Conservation (phyloP, 371 early-diverging fungal genomes). For the Mucor lusitanicus region DNA sequence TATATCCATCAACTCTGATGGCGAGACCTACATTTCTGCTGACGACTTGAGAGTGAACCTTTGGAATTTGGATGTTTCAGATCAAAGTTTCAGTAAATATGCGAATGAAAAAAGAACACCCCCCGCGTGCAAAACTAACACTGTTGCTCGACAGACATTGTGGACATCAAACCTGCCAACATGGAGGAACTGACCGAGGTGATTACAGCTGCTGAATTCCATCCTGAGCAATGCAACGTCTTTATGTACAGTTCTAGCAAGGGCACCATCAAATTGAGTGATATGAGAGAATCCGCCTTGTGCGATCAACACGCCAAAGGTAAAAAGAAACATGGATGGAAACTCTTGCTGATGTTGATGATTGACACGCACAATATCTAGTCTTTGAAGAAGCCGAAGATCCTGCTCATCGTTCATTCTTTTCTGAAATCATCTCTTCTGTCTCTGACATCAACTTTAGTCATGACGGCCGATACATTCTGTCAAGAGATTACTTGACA, state of each 20-base stretch:
- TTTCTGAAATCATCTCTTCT: constrained; percentile 98
- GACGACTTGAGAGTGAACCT: constrained; percentile 99
- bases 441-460: constrained; percentile 97
- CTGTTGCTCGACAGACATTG: constrained; percentile 71
- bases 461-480: constrained; percentile 93
- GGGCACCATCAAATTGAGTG: constrained; percentile 96
- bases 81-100: constrained; percentile 95
- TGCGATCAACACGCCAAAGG: constrained; percentile 94
- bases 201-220: constrained; percentile 98
- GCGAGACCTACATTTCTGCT: constrained; percentile 96
- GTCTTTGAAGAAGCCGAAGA: constrained; percentile 97
- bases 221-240: constrained; percentile 93
- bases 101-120: constrained; percentile 49
- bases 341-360: not conserved
- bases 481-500: constrained; percentile 96
- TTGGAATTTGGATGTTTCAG: constrained; percentile 95
- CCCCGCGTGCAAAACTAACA: constrained; percentile 50
- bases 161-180: constrained; percentile 99
- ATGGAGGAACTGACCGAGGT: constrained; percentile 99
- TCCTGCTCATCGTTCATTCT: constrained; percentile 93
- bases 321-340: constrained; percentile 69
- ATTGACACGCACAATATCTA: constrained; percentile 22
- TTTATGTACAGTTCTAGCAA: constrained; percentile 99
- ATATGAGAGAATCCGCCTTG: constrained; percentile 94
- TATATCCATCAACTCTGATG: constrained; percentile 96